Base-by-base conservation (phyloP, 2,329 filamentous ascomycete genomes). In the Penicillium frequentans region DNA sequence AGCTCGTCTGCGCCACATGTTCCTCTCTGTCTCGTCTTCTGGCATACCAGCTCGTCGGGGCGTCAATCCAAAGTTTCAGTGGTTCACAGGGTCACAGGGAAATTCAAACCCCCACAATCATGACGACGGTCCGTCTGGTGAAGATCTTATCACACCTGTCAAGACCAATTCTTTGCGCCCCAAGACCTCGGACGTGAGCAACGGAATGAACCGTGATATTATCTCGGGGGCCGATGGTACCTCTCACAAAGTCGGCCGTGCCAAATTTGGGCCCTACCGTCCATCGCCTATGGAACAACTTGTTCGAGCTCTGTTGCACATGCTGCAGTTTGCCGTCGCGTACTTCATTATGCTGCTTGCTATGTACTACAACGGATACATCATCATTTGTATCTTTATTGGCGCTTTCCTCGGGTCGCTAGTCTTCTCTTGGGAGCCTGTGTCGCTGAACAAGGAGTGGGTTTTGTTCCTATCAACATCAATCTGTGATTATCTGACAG, bases 371-470 rank as follows among this genome's bases (percentile, higher is more conserved):
- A 86, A 87, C 57, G 83, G 87, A 10, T 95, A 91, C 73, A 82
- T 95, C 61, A 90, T 95, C 71, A 87, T 93, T 57, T 90, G 86
- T 64, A 91, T 95, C 71, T 84, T 93, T 60, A 83, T 93, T 54
- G 91, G 91, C 1, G 85, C 88, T 0, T 91, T 85, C 62, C 55
- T 93, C 5, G 91, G 90, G 16, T 81, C 83, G 13, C 90, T 92
- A 61, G 68, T 90, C 57, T 93, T 91, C 70, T 84, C 86, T 29
- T 93, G 89, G 88, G 88, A 90, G 54, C 58, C 65, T 6, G 43
- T 67, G 5, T 58, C 59, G 31, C 31, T 58, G 39, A 46, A 29
- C 14, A 58, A 60, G 29, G 56, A 58, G 61, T 63, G 49, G 54
- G 57, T 56, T 14, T 13, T 35, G 8, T 26, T n/a, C 23, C 37